Percentiles rank a stretch among this genome's conserved stretches.
Conservation (phyloP, 2,329 filamentous ascomycete species). For the Fulvia fulva region DNA sequence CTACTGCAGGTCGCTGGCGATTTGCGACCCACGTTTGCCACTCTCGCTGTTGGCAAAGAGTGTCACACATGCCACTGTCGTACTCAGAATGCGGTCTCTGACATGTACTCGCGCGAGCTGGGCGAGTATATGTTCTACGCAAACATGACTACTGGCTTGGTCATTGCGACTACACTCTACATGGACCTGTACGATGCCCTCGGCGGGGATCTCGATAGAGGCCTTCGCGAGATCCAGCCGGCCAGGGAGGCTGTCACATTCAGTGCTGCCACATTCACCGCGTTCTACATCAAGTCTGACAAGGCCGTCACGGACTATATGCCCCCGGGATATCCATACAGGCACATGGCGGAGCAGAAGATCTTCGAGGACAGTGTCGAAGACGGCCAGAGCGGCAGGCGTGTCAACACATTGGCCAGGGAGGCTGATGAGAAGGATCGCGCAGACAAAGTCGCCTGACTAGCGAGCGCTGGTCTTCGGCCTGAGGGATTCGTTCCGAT, state of each 20-base stretch:
- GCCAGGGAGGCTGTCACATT: background rate
- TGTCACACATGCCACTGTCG: background rate
- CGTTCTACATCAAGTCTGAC: background rate
- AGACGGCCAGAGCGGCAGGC: too few species aligned
- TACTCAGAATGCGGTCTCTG: background rate
- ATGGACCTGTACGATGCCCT: background rate
- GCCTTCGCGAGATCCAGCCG: background rate
- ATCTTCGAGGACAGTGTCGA: too few species aligned
- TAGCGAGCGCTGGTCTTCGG: too few species aligned
- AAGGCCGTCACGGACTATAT: too few species aligned
- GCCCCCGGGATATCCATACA: too few species aligned
- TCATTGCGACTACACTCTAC: background rate
- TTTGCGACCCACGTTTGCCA: too few species aligned
- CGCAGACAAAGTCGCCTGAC: background rate
- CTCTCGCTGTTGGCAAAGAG: too few species aligned
- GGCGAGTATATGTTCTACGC: background rate
- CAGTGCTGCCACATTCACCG: too few species aligned
- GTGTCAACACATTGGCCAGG: too few species aligned
- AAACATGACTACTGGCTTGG: background rate
- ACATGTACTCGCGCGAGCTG: background rate
- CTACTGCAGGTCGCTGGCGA: background rate
- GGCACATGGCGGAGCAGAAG: too few species aligned
- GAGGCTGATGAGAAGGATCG: background rate
- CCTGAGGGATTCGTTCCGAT: constrained; percentile 2
- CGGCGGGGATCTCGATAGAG: background rate